Conservation (phyloP, 257 asterid genomes). For the Solanum stenotomum region DNA sequence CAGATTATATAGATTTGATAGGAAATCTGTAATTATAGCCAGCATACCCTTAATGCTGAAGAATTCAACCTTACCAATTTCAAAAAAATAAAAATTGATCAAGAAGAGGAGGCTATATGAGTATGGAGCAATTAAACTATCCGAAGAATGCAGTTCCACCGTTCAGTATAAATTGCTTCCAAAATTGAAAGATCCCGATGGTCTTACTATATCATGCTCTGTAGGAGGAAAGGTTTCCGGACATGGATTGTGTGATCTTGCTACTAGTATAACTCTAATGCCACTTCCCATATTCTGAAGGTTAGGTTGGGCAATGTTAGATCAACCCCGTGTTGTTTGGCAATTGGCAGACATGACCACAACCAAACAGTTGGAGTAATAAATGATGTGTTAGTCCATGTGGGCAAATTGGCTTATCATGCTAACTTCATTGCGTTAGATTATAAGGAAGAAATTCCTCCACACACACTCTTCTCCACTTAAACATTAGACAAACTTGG, state of each 20-base stretch:
- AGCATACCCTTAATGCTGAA: too few species aligned
- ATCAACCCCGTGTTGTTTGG: not conserved
- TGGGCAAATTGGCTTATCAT: not conserved
- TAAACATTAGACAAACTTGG: not conserved
- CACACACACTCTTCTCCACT: not conserved
- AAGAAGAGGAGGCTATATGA: not conserved
- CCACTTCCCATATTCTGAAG: not conserved
- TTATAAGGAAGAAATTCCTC: not conserved
- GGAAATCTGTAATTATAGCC: too few species aligned
- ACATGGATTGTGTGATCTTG: not conserved
- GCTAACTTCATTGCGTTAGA: not conserved
- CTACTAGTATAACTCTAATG: not conserved
- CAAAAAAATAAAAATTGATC: not conserved
- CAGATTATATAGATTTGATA: too few species aligned
- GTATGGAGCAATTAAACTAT: not conserved
- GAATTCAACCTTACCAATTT: too few species aligned
- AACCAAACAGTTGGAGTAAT: not conserved
- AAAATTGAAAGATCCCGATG: not conserved
- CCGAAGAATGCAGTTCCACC: not conserved
- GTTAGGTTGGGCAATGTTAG: not conserved
- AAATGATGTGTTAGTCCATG: not conserved
- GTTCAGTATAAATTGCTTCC: not conserved
- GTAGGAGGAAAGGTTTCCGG: not conserved
- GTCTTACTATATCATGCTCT: not conserved
- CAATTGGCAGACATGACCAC: not conserved